Evolutionary conservation across 352 stramenopile genomes (phyloP).

Genomic region (Discostella stelligera): DNA sequence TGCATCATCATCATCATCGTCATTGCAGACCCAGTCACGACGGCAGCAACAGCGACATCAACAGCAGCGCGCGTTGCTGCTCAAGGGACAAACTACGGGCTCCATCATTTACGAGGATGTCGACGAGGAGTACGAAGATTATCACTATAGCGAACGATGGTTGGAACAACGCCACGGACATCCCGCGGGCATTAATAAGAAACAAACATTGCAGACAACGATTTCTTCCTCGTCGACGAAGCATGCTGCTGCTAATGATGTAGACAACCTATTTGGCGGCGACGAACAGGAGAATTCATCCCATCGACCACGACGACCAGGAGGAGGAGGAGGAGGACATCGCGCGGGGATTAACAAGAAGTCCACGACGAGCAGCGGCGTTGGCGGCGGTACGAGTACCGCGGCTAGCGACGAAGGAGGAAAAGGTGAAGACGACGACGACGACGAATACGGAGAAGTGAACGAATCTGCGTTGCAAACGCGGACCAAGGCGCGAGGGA

Average conservation of each 20-base stretch:
- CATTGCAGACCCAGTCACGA: too few species aligned
- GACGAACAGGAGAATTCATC: neutral
- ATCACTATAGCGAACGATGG: neutral
- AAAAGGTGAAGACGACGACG: neutral
- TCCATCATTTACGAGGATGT: neutral
- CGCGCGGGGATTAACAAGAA: neutral
- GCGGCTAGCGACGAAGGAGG: neutral
- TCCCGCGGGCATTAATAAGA: neutral
- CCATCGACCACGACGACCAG: too few species aligned
- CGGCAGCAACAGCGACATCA: neutral
- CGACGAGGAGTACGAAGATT: neutral
- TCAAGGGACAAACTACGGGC: too few species aligned
- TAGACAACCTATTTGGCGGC: neutral
- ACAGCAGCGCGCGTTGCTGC: neutral
- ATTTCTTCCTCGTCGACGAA: neutral
- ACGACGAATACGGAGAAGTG: too few species aligned
- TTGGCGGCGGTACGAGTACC: too few species aligned
- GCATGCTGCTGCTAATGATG: too few species aligned
- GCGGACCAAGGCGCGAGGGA: neutral
- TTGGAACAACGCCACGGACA: neutral
- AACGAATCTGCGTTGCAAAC: neutral
- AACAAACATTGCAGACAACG: neutral
- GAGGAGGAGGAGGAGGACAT: neutral
- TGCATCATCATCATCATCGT: too few species aligned
- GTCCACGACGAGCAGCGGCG: neutral